phyloP scores from a whole-genome alignment of 768 basidiomycete genomes.

The Cystobasidium tubakii region DNA sequence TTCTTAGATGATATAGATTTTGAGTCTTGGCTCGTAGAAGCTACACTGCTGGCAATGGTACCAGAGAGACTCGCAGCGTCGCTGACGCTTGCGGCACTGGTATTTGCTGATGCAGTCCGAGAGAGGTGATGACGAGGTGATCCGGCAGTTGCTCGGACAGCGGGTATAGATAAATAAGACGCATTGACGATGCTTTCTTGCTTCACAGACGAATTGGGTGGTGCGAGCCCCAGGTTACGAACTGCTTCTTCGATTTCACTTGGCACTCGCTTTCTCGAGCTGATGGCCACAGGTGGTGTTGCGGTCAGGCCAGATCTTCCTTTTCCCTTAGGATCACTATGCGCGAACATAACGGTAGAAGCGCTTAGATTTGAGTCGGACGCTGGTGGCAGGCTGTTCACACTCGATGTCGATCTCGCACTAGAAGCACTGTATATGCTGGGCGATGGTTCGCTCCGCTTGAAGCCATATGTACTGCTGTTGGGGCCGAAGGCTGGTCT shows the following conservation, averaged over 20 bases:
- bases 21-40: background rate
- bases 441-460: background rate
- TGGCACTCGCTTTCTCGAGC: background rate
- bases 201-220: background rate
- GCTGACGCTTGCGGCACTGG: background rate
- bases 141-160: background rate
- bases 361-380: background rate
- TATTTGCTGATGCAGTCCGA: slow-evolving; percentile 2
- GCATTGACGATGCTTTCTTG: background rate
- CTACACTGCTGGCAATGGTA: background rate
- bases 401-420: slow-evolving; percentile 5
- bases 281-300: background rate
- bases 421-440: slow-evolving; percentile 4
- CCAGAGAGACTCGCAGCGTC: background rate
- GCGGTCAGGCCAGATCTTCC: background rate
- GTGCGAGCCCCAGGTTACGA: background rate
- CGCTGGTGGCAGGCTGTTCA: slow-evolving; percentile 4
- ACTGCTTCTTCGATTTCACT: slow-evolving; percentile 15
- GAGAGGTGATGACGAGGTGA: background rate
- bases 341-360: background rate
- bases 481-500: background rate
- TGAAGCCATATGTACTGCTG: background rate
- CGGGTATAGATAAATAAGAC: background rate
- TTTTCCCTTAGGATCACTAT: background rate
- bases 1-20: background rate